phyloP scores from a whole-genome alignment of 2,329 filamentous ascomycete species.

The Sphaceloma murrayae region DNA sequence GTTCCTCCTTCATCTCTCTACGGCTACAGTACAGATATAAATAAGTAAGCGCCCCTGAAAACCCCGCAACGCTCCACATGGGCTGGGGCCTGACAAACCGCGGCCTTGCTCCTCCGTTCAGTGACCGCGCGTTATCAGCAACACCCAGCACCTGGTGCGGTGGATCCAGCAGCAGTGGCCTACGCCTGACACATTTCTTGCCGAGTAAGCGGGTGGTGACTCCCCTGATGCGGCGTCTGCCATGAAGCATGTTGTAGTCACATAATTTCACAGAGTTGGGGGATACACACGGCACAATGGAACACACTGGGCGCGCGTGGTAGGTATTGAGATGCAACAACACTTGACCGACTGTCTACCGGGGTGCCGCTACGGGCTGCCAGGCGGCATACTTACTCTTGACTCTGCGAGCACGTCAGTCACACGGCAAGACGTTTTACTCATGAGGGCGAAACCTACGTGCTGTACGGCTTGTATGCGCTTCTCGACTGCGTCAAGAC shows the following conservation, averaged over 20 bases:
- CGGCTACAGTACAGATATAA: too few species aligned
- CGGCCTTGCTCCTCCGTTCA: not conserved
- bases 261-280: too few species aligned
- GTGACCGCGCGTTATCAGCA: constrained; percentile 12
- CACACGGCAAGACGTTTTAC: not conserved
- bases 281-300: not conserved
- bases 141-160: too few species aligned
- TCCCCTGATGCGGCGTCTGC: too few species aligned
- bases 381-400: constrained; percentile 43
- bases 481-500: constrained; percentile 67
- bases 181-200: too few species aligned
- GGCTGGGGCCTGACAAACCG: constrained; percentile 3
- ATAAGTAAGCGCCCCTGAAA: not conserved
- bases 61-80: constrained; percentile 11
- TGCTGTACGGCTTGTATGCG: constrained; percentile 89
- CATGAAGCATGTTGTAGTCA: too few species aligned
- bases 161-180: too few species aligned
- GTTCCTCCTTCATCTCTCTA: too few species aligned
- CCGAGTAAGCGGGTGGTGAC: too few species aligned
- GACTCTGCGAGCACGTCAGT: constrained; percentile 28
- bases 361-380: constrained; percentile 39
- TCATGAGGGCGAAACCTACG: constrained; percentile 48
- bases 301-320: not conserved
- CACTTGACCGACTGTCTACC: constrained; percentile 22
- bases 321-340: too few species aligned